Percentiles rank a stretch among this genome's conserved stretches.
Conservation (phyloP, 2,329 filamentous ascomycete species). For the Calonectria multiphialidica region DNA sequence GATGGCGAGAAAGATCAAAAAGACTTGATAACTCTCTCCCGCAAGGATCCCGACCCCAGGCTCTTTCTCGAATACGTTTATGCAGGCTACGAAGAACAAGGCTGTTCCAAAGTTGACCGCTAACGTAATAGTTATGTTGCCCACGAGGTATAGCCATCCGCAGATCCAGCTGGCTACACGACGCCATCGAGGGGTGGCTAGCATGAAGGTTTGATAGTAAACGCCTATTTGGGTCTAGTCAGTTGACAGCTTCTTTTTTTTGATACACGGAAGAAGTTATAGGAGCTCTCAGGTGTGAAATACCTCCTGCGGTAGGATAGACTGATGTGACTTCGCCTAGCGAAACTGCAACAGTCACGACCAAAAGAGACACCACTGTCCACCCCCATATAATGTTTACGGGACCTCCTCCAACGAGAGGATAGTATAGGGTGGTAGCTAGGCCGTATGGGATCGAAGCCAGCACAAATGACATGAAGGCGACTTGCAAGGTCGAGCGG, state of each 20-base stretch:
- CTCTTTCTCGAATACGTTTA: slow-evolving; percentile 65
- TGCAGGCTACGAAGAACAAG: slow-evolving; percentile 68
- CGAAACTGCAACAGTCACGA: neutral
- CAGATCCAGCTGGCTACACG: slow-evolving; percentile 77
- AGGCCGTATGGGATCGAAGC: slow-evolving; percentile 4
- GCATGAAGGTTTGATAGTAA: slow-evolving; percentile 82
- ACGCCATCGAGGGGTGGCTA: slow-evolving; percentile 72
- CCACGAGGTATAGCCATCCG: slow-evolving; percentile 82
- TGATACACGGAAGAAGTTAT: neutral
- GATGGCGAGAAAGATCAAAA: slow-evolving; percentile 78
- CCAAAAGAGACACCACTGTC: neutral
- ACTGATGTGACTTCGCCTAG: neutral
- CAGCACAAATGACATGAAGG: slow-evolving; percentile 6
- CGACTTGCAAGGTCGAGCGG: neutral
- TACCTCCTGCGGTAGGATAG: slow-evolving; percentile 9
- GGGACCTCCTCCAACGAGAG: neutral
- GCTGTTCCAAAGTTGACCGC: slow-evolving; percentile 84
- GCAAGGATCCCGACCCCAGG: slow-evolving; percentile 58
- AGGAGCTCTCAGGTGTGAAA: neutral
- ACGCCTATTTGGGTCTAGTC: neutral
- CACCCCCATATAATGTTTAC: slow-evolving; percentile 4
- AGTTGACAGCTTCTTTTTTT: neutral
- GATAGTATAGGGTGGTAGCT: neutral
- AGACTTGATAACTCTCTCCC: slow-evolving; percentile 73
- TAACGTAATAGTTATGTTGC: slow-evolving; percentile 84